Conservation (phyloP, 2,329 filamentous ascomycete genomes). For the Aspergillus eucalypticola region DNA sequence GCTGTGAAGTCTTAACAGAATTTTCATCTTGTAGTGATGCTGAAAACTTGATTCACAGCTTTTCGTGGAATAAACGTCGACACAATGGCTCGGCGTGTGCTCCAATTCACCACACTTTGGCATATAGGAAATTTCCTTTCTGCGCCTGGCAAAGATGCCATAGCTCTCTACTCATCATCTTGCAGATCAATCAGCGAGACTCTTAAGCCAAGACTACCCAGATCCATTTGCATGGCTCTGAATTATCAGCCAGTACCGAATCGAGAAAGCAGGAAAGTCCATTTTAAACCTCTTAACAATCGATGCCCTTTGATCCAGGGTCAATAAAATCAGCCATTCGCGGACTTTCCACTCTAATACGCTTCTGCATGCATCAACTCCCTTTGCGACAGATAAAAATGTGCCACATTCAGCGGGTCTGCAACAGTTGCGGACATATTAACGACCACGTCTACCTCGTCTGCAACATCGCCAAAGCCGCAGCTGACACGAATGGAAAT, state of each 20-base stretch:
- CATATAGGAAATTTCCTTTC: not conserved
- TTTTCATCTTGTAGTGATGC: not conserved
- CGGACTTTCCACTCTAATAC: not conserved
- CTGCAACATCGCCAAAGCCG: conserved; percentile 20
- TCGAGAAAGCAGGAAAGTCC: not conserved
- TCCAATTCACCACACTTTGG: not conserved
- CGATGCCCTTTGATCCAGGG: not conserved
- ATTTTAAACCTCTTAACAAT: not conserved
- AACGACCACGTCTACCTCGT: conserved; percentile 25
- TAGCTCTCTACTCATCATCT: not conserved
- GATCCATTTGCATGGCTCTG: too few species aligned
- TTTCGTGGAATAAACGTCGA: not conserved
- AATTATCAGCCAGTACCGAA: not conserved
- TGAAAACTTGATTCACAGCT: not conserved
- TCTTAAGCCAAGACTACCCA: too few species aligned
- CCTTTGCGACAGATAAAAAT: conserved; percentile 3
- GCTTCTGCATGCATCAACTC: not conserved
- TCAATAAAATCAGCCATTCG: not conserved
- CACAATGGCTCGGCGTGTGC: not conserved
- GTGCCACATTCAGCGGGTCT: conserved; percentile 25
- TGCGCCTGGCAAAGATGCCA: not conserved
- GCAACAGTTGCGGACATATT: conserved; percentile 25
- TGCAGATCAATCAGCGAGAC: not conserved
- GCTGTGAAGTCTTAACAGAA: not conserved
- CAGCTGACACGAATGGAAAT: not conserved